Evolutionary conservation across 495 filamentous ascomycete species (phyloP), one percentile per base, ranked within the genome.

Genomic region (Penicillium goetzii): DNA sequence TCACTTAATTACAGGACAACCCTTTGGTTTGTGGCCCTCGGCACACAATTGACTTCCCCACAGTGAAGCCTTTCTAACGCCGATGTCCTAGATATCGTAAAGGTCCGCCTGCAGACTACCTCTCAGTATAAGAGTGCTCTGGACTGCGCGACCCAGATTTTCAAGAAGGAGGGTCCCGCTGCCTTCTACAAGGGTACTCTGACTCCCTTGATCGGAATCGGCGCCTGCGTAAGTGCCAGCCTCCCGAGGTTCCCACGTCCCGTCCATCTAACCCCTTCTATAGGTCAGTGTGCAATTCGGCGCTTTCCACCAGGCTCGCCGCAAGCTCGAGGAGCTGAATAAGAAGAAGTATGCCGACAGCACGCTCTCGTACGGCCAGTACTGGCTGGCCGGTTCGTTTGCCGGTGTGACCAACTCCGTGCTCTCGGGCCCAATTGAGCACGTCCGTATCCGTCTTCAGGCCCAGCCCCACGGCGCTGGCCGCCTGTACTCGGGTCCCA

Each of bases 111-210:
- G 26, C 95, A 99, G 78, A 99, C 95, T 14, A 91, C 88, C 50
- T 86, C 83, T 21, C 82, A 90, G 66, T 96, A 97, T 82, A 81
- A 83, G 61, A 89, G 84, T 70, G 95, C 95, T 49, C 74, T 93
- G 34, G 84, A 92, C 67, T 90, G 89, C 63, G 95, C 93, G 1
- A 81, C 82, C 50, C 85, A 90, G 68, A 97, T 98, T 78, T 90
- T 90, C 73, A 88, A 85, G 69, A 89, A 90, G 74, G 95, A 99
- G 77, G 96, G 95, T 2, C 83, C 93, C 1, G 72, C 89, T 4
- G 94, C 95, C 50, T 99, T 99, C 85, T 99, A 99, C 85, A 99
- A 99, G 77, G 95, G 95, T 64, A 98, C 96, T 3, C 80, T 98
- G 57, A 98, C 96, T n/a, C 95, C 95, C 1, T 81, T 99, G 34